phyloP scores from a whole-genome alignment of 163 green algal species.

The Prototheca wickerhamii region DNA sequence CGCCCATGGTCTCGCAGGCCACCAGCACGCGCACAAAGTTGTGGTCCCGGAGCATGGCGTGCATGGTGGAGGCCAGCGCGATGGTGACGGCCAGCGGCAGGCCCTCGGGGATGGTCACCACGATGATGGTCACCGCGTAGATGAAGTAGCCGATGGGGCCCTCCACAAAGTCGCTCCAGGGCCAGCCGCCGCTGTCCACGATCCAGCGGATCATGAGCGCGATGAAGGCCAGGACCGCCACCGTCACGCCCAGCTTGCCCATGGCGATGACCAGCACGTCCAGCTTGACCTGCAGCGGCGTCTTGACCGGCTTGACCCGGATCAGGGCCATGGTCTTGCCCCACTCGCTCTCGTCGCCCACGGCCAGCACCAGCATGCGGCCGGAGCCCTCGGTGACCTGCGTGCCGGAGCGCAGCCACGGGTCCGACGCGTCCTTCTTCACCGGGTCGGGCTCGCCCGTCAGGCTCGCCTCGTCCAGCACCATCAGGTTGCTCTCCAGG shows the following conservation, averaged over 20 bases:
- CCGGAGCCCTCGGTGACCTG: slow-evolving; percentile 81
- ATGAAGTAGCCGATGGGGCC: slow-evolving; percentile 80
- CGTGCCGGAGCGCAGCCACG: slow-evolving; percentile 76
- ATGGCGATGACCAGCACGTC: slow-evolving; percentile 74
- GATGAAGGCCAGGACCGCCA: slow-evolving; percentile 81
- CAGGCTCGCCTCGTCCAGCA: slow-evolving; percentile 86
- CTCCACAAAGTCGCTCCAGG: slow-evolving; percentile 40
- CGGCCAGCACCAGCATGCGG: slow-evolving; percentile 71
- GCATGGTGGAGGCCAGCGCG: slow-evolving; percentile 89
- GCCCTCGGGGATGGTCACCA: slow-evolving; percentile 95
- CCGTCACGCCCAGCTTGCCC: slow-evolving; percentile 83
- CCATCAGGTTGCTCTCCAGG: slow-evolving; percentile 62
- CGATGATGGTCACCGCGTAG: slow-evolving; percentile 91
- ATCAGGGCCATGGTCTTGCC: slow-evolving; percentile 87
- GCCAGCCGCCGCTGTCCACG: slow-evolving; percentile 69
- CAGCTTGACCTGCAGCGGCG: slow-evolving; percentile 88
- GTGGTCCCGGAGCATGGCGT: slow-evolving; percentile 96
- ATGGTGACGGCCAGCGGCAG: slow-evolving; percentile 97
- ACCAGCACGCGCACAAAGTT: slow-evolving; percentile 95
- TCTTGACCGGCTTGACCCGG: slow-evolving; percentile 63
- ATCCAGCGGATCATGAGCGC: slow-evolving; percentile 78
- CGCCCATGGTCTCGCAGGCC: slow-evolving; percentile 98
- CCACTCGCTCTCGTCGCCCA: slow-evolving; percentile 85
- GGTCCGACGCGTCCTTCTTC: slow-evolving; percentile 63
- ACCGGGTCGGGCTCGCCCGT: slow-evolving; percentile 91